Conservation (phyloP, 345 rosid genomes). For the Conringia planisiliqua region DNA sequence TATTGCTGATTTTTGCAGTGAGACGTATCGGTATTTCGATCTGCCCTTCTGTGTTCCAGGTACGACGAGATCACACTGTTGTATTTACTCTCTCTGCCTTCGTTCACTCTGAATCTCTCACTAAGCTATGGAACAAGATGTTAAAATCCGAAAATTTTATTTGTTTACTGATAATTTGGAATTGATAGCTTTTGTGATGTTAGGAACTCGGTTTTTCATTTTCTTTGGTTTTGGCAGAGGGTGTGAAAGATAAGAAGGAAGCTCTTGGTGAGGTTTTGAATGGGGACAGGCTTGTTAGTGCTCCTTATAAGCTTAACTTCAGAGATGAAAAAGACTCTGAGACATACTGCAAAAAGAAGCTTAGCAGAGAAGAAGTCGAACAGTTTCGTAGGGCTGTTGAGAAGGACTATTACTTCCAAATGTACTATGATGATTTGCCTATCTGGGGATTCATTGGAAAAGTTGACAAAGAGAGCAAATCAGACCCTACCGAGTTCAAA, state of each 20-base stretch:
- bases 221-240: slow-evolving; percentile 41
- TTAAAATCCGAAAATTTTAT: background rate
- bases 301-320: slow-evolving; percentile 77
- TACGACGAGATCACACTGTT: slow-evolving; percentile 10
- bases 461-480: slow-evolving; percentile 68
- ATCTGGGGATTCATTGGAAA: slow-evolving; percentile 91
- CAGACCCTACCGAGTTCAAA: slow-evolving; percentile 56
- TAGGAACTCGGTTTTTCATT: too few species aligned
- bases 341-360: slow-evolving; percentile 56
- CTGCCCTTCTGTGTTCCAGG: slow-evolving; percentile 78
- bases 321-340: slow-evolving; percentile 65
- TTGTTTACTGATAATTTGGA: too few species aligned
- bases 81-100: background rate
- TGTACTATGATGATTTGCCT: slow-evolving; percentile 88
- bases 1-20: slow-evolving; percentile 42
- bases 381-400: slow-evolving; percentile 58
- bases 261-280: slow-evolving; percentile 90
- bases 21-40: slow-evolving; percentile 83
- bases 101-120: too few species aligned
- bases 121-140: background rate
- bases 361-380: slow-evolving; percentile 54
- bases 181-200: too few species aligned
- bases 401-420: slow-evolving; percentile 80
- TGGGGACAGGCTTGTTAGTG: slow-evolving; percentile 83
- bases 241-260: slow-evolving; percentile 73